A percentile compares a stretch with the other conserved stretches of the same genome.
These are phyloP conservation scores for Dictyostelium citrinum DNA, from an alignment of 78 protist genomes.

Conservation along the genomic window DNA sequence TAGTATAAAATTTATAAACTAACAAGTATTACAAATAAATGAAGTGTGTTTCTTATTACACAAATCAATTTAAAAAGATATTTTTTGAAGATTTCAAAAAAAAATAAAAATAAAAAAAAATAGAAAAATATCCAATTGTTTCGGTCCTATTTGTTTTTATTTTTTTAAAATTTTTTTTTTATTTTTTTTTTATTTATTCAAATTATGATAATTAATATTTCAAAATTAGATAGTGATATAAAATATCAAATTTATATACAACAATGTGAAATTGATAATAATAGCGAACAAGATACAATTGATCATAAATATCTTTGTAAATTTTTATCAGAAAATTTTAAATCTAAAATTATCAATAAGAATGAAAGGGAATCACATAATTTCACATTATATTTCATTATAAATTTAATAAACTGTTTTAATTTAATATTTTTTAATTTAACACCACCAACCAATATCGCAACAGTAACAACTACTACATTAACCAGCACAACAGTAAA, in stretches of 20 bases:
- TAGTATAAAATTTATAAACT: too few species aligned
- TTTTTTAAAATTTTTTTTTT: neutral
- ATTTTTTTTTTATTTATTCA: neutral
- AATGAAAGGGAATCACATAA: neutral
- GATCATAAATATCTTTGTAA: neutral
- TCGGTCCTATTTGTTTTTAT: too few species aligned
- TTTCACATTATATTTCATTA: neutral
- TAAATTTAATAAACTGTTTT: neutral
- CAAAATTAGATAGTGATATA: neutral
- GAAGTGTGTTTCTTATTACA: too few species aligned
- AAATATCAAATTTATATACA: neutral
- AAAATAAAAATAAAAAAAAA: too few species aligned
- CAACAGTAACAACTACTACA: neutral
- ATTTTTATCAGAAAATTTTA: neutral
- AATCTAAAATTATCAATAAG: neutral
- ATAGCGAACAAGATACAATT: neutral
- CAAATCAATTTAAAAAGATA: too few species aligned
- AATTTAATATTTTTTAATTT: neutral
- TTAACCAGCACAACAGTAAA: neutral
- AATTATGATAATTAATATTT: neutral
- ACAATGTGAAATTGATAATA: neutral
- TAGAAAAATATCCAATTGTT: too few species aligned
- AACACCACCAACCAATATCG: too few species aligned
- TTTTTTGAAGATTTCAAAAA: too few species aligned
- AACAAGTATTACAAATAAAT: too few species aligned